Conservation (phyloP, 352 stramenopile species). For the Paralagenidium karlingii region DNA sequence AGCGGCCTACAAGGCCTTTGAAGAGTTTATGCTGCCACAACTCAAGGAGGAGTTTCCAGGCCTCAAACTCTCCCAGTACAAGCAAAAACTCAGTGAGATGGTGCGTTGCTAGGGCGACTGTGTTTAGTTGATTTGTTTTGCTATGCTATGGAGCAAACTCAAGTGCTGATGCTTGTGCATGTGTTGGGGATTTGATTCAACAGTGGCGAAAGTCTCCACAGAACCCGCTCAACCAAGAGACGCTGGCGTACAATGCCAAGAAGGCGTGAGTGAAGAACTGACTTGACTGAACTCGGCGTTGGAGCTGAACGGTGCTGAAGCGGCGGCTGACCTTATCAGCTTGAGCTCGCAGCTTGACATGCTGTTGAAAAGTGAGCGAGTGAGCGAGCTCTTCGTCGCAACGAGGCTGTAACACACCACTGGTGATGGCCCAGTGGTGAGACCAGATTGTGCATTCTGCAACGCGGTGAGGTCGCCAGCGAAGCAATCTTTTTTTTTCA, state of each 20-base stretch:
- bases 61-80: constrained; percentile 76
- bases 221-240: constrained; percentile 69
- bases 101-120: constrained; percentile 14
- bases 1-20: constrained; percentile 70
- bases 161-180: background rate
- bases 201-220: constrained; percentile 67
- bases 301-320: too few species aligned
- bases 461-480: too few species aligned
- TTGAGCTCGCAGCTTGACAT: too few species aligned
- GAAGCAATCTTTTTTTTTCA: too few species aligned
- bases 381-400: too few species aligned
- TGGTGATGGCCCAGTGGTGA: too few species aligned
- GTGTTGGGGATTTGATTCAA: constrained; percentile 4
- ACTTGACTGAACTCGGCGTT: too few species aligned
- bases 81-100: constrained; percentile 63
- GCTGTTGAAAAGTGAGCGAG: too few species aligned
- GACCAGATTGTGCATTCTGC: too few species aligned
- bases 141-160: background rate
- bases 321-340: too few species aligned
- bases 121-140: constrained; percentile 1
- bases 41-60: constrained; percentile 55
- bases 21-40: constrained; percentile 57
- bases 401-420: too few species aligned
- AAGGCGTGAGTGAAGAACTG: too few species aligned
- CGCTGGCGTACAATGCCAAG: constrained; percentile 62